Evolutionary conservation across 1,284 basidiomycete species (phyloP), one percentile per base, ranked within the genome.

Genomic region (Trametes polyzona): DNA sequence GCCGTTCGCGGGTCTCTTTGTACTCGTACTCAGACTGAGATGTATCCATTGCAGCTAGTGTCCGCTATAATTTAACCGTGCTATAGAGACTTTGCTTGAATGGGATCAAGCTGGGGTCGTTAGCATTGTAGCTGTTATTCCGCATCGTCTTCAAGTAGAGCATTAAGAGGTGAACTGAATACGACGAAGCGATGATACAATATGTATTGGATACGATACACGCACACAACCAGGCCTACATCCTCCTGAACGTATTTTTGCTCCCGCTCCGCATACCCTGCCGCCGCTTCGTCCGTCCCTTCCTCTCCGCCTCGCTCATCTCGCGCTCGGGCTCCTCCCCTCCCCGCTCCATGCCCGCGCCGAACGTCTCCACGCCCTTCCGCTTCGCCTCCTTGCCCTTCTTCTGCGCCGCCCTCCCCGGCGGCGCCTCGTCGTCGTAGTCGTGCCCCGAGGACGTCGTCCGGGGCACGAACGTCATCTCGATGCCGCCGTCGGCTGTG

Each of bases 311-410:
- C 64, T 90, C 87, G 32, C 71, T 77, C 66, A 84, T 69, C 56
- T 78, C 78, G 17, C 68, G 65, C 37, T 75, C 74, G 10, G 71
- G 69, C 26, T 82, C 81, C 49, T 78, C 78, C 1, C 81, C 80
- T 8, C 91, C 92, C 70, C 81, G 90, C 78, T 94, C 94, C 86
- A 94, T 79, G 26, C 90, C 95, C 43, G 83, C 89, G 44, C 90
- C 96, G 72, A 94, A 96, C 58, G 73, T 78, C 71, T 95, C 90
- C 36, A 88, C 84, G 17, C 87, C 86, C 68, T 87, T 86, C 64
- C 81, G 75, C 61, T 72, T 73, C 41, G 76, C 74, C 50, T 76
- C 77, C 65, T 74, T 76, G 36, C 59, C 59, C 56, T 58, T 56
- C 24, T 55, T 55, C 21, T 47, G 57, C 32, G 65, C 66, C 59